These are phyloP conservation scores for Pistacia atlantica DNA, from an alignment of 345 rosid genomes.

Conservation along the genomic window DNA sequence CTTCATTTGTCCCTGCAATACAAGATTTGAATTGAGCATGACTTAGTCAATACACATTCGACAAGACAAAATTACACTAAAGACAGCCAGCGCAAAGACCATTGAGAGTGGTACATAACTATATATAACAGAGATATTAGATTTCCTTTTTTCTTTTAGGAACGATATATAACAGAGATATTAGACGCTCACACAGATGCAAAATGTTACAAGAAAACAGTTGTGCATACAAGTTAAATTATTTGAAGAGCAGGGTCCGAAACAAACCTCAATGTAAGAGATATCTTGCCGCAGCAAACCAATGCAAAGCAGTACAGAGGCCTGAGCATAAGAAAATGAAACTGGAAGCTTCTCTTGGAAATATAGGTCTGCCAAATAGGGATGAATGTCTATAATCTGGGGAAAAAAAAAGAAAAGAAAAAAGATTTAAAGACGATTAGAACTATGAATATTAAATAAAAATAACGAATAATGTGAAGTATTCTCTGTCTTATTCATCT, in stretches of 20 bases:
- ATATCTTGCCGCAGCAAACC: slow-evolving; percentile 82
- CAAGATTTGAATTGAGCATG: slow-evolving; percentile 15
- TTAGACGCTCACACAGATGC: neutral
- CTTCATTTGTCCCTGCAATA: slow-evolving; percentile 82
- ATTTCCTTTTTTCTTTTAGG: no score
- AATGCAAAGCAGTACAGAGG: slow-evolving; percentile 77
- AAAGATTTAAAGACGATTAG: neutral
- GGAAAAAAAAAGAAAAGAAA: slow-evolving; percentile 16
- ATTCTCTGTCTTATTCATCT: slow-evolving; percentile 7
- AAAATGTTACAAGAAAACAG: neutral
- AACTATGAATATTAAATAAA: neutral
- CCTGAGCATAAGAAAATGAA: slow-evolving; percentile 73
- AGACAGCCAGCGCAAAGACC: neutral
- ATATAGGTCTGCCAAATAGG: slow-evolving; percentile 69
- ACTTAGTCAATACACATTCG: neutral
- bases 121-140: neutral
- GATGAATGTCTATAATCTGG: slow-evolving; percentile 70
- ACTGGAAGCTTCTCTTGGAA: slow-evolving; percentile 85
- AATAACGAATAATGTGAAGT: neutral
- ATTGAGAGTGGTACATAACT: neutral
- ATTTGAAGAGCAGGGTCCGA: slow-evolving; percentile 14
- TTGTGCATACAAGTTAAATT: neutral
- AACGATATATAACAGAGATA: no score
- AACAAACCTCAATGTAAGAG: slow-evolving; percentile 67
- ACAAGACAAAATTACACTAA: slow-evolving; percentile 10